phyloP scores from a whole-genome alignment of 2,329 filamentous ascomycete species.

The Ascochyta lentis region DNA sequence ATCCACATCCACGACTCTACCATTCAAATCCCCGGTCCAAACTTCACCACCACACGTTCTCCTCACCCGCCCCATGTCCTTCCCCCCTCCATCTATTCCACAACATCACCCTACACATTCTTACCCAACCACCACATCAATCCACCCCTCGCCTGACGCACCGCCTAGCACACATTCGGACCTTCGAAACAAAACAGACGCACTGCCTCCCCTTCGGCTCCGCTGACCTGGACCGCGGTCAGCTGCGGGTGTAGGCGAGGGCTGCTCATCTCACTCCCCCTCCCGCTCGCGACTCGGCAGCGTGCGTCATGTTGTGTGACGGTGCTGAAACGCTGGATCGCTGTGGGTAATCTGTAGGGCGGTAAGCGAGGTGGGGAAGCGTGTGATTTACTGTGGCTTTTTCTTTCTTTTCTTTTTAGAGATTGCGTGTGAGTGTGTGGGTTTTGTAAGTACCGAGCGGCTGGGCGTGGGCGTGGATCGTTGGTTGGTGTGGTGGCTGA shows the following conservation, averaged over 20 bases:
- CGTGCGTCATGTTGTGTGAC: conserved; percentile 10
- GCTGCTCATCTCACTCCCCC: neutral
- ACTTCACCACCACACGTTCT: neutral
- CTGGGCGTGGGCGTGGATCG: neutral
- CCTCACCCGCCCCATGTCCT: neutral
- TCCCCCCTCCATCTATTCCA: conserved; percentile 2
- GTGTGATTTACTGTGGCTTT: neutral
- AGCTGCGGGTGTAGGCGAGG: conserved; percentile 15
- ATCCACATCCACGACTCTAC: neutral
- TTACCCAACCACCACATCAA: conserved; percentile 7
- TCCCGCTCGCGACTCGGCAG: conserved; percentile 1
- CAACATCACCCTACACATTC: conserved; percentile 5
- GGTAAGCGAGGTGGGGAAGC: neutral
- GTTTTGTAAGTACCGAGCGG: neutral
- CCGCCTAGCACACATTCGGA: conserved; percentile 9
- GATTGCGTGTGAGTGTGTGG: neutral
- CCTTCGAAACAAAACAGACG: conserved; percentile 5
- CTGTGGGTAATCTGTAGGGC: conserved; percentile 11
- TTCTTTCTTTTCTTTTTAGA: neutral
- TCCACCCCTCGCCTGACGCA: neutral
- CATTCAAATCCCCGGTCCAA: neutral
- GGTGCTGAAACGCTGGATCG: conserved; percentile 6
- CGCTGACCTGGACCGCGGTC: conserved; percentile 23
- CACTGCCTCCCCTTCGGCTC: conserved; percentile 14
- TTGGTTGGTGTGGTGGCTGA: conserved; percentile 2